Base-by-base conservation (phyloP, 306 rosid genomes). In the Lotus japonicus region DNA sequence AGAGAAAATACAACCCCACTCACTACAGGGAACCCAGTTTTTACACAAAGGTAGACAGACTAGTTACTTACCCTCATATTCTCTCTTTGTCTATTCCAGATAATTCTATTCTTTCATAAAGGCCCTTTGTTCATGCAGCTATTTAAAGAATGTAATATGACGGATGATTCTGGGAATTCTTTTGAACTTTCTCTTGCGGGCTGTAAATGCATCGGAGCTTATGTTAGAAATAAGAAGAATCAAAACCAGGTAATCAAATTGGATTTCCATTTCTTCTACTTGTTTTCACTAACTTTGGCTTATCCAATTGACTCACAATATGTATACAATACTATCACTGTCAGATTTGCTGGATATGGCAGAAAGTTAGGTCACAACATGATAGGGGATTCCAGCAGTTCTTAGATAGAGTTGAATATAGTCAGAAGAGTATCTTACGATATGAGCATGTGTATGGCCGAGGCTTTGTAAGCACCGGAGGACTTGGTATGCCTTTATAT, bases 21-120 rank as follows among this genome's bases (percentile, higher is more conserved):
- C 99, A 94, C 81, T 94, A 94, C 73, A 82, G 99, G 78, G 92
- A 90, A 62, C 99, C 99, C 48, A 81, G 97, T 64, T 90, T 80
- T 77, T 94, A 94, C 80, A 90, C 96, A 18, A 94, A 84, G 97
- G 98, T n/a, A n/a, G n/a, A n/a, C n/a, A n/a, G n/a, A n/a, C n/a
- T n/a, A n/a, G n/a, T n/a, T n/a, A n/a, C n/a, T n/a, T n/a, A n/a
- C n/a, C n/a, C n/a, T n/a, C n/a, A n/a, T n/a, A n/a, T n/a, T n/a
- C n/a, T n/a, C n/a, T n/a, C n/a, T n/a, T n/a, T n/a, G n/a, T n/a
- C n/a, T n/a, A n/a, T n/a, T n/a, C n/a, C n/a, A n/a, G n/a, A n/a
- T n/a, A n/a, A n/a, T n/a, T n/a, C n/a, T n/a, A n/a, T n/a, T n/a
- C n/a, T n/a, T n/a, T n/a, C n/a, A n/a, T n/a, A n/a, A n/a, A n/a